These are phyloP conservation scores for Coprinellus micaceus DNA, from an alignment of 768 basidiomycete genomes.

Conservation along the genomic window DNA sequence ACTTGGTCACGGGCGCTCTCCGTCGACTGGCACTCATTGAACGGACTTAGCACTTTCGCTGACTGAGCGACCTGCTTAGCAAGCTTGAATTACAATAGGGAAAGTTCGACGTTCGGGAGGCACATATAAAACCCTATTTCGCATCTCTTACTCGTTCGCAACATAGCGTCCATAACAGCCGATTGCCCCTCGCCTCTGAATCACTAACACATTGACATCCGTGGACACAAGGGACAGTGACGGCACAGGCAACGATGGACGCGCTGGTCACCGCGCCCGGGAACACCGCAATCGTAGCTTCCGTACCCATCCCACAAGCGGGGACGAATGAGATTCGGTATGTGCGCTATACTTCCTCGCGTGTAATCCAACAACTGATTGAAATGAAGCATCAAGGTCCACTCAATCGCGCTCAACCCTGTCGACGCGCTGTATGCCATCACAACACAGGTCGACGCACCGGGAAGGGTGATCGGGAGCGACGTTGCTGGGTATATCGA, in stretches of 20 bases:
- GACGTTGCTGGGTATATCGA: constrained; percentile 34
- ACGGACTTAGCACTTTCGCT: too few relatives aligned
- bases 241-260: constrained; percentile 24
- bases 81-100: too few relatives aligned
- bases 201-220: too few relatives aligned
- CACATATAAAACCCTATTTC: too few relatives aligned
- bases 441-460: constrained; percentile 20
- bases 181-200: too few relatives aligned
- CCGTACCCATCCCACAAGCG: constrained; percentile 26
- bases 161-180: too few relatives aligned
- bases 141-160: too few relatives aligned
- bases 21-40: too few relatives aligned
- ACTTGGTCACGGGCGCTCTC: too few relatives aligned
- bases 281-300: constrained; percentile 24
- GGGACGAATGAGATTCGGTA: constrained; percentile 27
- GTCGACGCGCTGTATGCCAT: constrained; percentile 28
- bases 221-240: too few relatives aligned
- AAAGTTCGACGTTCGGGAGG: too few relatives aligned
- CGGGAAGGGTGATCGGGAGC: constrained; percentile 31
- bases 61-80: too few relatives aligned
- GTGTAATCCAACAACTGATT: neutral
- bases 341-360: neutral
- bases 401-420: constrained; percentile 31
- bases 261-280: constrained; percentile 26
- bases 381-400: constrained; percentile 25